Evolutionary conservation across 2,329 filamentous ascomycete genomes (phyloP).

Genomic region (Emergomyces africanus): DNA sequence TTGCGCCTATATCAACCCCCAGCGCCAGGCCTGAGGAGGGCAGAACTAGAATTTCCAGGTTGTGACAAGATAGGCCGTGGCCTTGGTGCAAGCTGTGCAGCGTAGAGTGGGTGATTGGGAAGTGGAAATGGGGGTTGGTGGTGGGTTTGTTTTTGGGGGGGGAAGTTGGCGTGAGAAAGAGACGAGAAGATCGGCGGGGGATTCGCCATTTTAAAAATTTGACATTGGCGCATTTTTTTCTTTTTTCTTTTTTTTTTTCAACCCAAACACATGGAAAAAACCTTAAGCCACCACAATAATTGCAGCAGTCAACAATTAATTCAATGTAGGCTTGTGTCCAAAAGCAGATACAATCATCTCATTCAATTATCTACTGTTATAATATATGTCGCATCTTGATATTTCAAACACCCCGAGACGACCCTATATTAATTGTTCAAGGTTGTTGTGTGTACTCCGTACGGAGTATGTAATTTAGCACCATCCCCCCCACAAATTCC

Average conservation of each 20-base stretch:
- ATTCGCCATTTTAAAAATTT: conserved; percentile 5
- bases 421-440: background rate
- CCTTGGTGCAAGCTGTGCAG: background rate
- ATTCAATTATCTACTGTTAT: background rate
- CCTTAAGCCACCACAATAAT: background rate
- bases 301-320: background rate
- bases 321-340: background rate
- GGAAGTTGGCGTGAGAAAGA: background rate
- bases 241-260: background rate
- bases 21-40: conserved; percentile 18
- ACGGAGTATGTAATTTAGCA: too few relatives aligned
- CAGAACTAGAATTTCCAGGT: background rate
- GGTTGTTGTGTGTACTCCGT: background rate
- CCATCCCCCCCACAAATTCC: background rate
- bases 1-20: conserved; percentile 24
- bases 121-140: conserved; percentile 6
- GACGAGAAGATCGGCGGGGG: conserved; percentile 9
- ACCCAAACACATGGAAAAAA: background rate
- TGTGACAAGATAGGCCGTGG: background rate
- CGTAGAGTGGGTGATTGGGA: conserved; percentile 1
- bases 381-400: background rate
- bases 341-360: background rate
- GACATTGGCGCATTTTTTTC: background rate
- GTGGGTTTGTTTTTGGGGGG: conserved; percentile 5
- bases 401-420: background rate